A percentile compares a stretch with the other conserved stretches of the same genome.
phyloP scores from a whole-genome alignment of 106 monocot genomes.

The Vanilla planifolia region DNA sequence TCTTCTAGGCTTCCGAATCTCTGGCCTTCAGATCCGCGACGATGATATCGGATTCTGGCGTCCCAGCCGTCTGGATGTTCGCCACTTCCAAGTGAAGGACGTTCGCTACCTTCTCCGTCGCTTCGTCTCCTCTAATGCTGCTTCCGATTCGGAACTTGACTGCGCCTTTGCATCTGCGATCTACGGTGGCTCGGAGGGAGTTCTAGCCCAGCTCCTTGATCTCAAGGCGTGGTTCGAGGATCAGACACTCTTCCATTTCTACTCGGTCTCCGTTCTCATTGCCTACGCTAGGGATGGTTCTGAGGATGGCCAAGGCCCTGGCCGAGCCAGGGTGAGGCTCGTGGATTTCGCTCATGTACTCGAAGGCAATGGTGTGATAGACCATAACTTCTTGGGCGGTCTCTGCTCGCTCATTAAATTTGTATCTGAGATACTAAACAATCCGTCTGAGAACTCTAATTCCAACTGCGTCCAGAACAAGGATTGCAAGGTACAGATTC shows the following conservation, averaged over 20 bases:
- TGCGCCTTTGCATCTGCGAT: constrained; percentile 8
- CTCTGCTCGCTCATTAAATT: constrained; percentile 81
- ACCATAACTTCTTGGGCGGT: constrained; percentile 84
- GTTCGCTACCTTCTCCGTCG: constrained; percentile 24
- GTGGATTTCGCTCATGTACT: constrained; percentile 81
- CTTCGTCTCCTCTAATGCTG: constrained; percentile 21
- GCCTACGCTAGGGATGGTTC: constrained; percentile 21
- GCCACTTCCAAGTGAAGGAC: constrained; percentile 11
- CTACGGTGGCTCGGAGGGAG: constrained; percentile 8
- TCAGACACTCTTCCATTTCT: constrained; percentile 79
- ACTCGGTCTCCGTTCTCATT: constrained; percentile 58
- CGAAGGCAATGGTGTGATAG: constrained; percentile 66
- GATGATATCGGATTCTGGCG: constrained; percentile 11
- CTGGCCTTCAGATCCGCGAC: constrained; percentile 46
- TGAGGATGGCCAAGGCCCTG: neutral
- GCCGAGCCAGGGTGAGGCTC: constrained; percentile 37
- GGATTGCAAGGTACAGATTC: neutral
- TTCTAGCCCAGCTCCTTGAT: constrained; percentile 58
- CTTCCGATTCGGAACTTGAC: constrained; percentile 1
- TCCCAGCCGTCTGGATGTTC: constrained; percentile 14
- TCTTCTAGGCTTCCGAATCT: constrained; percentile 59
- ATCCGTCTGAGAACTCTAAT: neutral
- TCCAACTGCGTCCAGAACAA: neutral
- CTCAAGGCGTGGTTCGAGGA: constrained; percentile 86
- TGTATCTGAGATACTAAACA: constrained; percentile 24